A percentile compares a stretch with the other conserved stretches of the same genome.
Conservation (phyloP, 2,329 filamentous ascomycete genomes). For the Epichloe coenophiala region DNA sequence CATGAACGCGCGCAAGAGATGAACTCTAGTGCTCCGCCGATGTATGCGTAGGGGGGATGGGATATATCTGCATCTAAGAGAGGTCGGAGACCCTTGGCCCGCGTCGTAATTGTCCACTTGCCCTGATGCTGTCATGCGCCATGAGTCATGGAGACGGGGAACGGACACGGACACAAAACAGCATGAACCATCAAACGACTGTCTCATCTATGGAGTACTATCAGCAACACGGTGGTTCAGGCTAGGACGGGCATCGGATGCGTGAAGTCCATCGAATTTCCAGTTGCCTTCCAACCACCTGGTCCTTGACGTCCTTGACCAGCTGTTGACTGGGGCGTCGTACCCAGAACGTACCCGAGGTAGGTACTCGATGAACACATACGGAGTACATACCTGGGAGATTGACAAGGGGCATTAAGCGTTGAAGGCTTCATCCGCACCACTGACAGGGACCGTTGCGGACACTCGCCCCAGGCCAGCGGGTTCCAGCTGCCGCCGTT, state of each 20-base stretch:
- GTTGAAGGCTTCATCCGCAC: too few species aligned
- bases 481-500: too few species aligned
- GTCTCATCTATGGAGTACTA: background rate
- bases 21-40: background rate
- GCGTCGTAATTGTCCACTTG: background rate
- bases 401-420: too few species aligned
- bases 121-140: background rate
- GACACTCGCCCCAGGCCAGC: too few species aligned
- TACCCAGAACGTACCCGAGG: background rate
- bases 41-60: background rate
- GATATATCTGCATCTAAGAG: background rate
- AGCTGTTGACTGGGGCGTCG: slow-evolving; percentile 2
- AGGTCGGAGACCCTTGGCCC: background rate
- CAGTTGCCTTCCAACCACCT: background rate
- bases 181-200: background rate
- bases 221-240: background rate
- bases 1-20: background rate
- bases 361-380: background rate
- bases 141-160: background rate
- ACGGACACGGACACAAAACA: background rate
- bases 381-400: background rate
- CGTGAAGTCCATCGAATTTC: background rate
- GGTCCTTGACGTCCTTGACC: background rate
- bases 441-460: too few species aligned
- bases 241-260: background rate